Base-by-base conservation (phyloP, 306 rosid species). In the Casuarina cunninghamiana region DNA sequence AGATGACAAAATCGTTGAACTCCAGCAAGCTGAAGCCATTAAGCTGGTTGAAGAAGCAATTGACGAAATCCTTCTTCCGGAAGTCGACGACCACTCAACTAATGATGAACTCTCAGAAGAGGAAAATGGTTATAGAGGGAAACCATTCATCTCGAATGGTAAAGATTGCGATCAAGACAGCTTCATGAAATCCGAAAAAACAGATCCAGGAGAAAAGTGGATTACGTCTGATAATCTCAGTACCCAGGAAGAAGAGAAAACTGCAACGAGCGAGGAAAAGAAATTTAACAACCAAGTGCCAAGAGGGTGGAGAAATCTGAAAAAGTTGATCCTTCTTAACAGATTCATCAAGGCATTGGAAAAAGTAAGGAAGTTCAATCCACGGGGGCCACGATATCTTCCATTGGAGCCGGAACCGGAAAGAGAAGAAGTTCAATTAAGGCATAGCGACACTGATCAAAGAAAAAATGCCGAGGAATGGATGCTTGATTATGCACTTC, bases 401-500 rank as follows among this genome's bases (percentile, higher is more conserved):
- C 90, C 89, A 8, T 26, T 75, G 46, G 88, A 84, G 84, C 75
- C 81, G 67, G 89, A 83, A 69, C 53, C 87, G 8, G 93, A 91
- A 87, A 81, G 86, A 38, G 96, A 93, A 49, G 90, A 85, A 2
- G 96, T 91, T 78, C 44, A 74, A 54, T 69, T 96, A 75, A 93
- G 87, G 93, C 97, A 84, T 75, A 93, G 81, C 77, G 89, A 74
- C 77, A 75, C 76, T 81, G 96, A 76, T 39, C 96, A 81, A 69
- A 90, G 90, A 81, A 93, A 84, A 84, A 91, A 89, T 21, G 80
- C 96, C 4, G 97, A 90, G 86, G 99, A 96, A 81, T 96, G 98
- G 98, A 91, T 93, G 99, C 97, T 96, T 74, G 99, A 96, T 82
- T 79, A 87, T 73, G 99, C 99, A 49, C 89, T 96, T 81, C 85